Evolutionary conservation across 257 asterid genomes (phyloP), one percentile per base, ranked within the genome.

Genomic region (Penstemon barbatus): DNA sequence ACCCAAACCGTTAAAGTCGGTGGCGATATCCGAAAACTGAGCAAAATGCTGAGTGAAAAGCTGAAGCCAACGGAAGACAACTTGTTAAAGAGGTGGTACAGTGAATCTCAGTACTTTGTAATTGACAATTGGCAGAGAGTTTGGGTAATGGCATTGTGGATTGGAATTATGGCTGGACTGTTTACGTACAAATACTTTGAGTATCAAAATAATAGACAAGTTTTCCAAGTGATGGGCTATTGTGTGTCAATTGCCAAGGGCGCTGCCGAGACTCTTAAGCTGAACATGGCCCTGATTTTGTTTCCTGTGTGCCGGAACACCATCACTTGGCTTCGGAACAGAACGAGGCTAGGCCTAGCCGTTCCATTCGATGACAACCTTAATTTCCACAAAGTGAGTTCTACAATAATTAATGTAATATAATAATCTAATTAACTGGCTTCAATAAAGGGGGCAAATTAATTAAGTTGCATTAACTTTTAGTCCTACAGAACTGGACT

Each of bases 71-170:
- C 88, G 6, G 50, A 68, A 59, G 89, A 81, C 13, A 73, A 76
- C 63, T 67, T 75, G 6, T 1, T 93, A 9, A 74, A 65, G 76
- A 77, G 94, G 65, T 74, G 82, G 81, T 93, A 71, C 55, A 65
- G 79, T 43, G 87, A 76, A 40, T 75, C 80, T 6, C 82, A 72
- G 74, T 93, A 93, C 82, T 90, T 90, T 50, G 12, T 90, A 9
- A 37, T 40, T 6, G 99, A 93, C 69, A 90, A 93, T 50, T 93
- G 99, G 99, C 96, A 89, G 45, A 85, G 99, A 69, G 86, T 83
- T 46, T 93, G 99, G 99, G 96, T 93, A 43, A 64, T 93, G 82
- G 85, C 81, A 2, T 43, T 93, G 37, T 93, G 99, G 99, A 83
- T 89, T 61, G 95, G 95, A 39, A 49, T 82, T 3, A 93, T 90